These are phyloP conservation scores for Aspergillus steynii DNA, from an alignment of 495 filamentous ascomycete species.

Conservation along the genomic window DNA sequence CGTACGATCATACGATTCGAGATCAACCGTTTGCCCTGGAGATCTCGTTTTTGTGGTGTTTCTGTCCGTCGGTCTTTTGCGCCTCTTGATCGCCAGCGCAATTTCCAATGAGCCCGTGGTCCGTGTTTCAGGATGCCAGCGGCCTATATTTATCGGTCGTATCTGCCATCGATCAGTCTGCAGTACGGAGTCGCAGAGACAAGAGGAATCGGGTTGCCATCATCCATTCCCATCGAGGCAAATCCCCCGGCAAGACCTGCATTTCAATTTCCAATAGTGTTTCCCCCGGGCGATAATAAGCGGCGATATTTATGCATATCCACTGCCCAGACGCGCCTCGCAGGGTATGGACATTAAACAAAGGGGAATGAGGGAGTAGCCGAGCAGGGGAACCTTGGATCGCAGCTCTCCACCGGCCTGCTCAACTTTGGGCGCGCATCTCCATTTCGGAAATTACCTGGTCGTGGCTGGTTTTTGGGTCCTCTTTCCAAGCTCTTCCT, in stretches of 20 bases:
- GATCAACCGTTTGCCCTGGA: too few relatives aligned
- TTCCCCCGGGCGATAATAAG: not conserved
- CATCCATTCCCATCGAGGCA: not conserved
- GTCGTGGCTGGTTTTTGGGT: not conserved
- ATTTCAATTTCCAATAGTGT: not conserved
- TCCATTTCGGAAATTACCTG: slow-evolving; percentile 17
- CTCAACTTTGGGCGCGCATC: slow-evolving; percentile 13
- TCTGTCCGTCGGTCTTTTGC: not conserved
- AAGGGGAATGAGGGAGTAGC: not conserved
- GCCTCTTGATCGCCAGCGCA: slow-evolving; percentile 28
- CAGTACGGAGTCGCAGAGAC: not conserved
- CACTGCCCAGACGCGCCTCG: not conserved
- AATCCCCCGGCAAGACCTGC: not conserved
- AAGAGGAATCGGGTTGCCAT: too few relatives aligned
- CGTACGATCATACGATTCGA: too few relatives aligned
- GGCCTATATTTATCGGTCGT: slow-evolving; percentile 7
- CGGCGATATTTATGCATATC: not conserved
- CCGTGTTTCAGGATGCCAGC: slow-evolving; percentile 28
- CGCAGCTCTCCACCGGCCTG: slow-evolving; percentile 21
- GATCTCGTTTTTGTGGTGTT: not conserved
- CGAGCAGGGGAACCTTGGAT: slow-evolving; percentile 17
- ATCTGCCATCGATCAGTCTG: not conserved
- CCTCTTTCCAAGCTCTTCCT: too few relatives aligned
- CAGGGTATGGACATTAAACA: not conserved
- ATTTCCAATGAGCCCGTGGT: slow-evolving; percentile 34